These are phyloP conservation scores for Penicillium sp. DNA, from an alignment of 2,329 filamentous ascomycete species.

Conservation along the genomic window DNA sequence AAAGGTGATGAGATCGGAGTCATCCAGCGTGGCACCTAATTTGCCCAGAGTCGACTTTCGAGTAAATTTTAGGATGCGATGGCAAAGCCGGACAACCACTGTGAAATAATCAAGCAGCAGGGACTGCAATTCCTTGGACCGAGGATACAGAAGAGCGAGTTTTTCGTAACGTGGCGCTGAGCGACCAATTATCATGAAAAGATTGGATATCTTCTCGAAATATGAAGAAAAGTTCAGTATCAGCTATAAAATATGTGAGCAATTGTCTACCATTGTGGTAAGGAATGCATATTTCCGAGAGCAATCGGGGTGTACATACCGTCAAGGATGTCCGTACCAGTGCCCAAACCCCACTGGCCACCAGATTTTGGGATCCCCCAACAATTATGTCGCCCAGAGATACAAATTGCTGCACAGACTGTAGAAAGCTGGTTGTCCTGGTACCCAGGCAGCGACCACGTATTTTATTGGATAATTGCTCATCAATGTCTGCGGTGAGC, in stretches of 20 bases:
- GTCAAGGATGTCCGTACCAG: slow-evolving; percentile 44
- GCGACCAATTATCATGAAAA: slow-evolving; percentile 46
- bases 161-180: slow-evolving; percentile 42
- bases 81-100: slow-evolving; percentile 42
- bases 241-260: slow-evolving; percentile 18
- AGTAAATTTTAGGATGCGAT: slow-evolving; percentile 33
- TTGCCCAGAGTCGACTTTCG: slow-evolving; percentile 34
- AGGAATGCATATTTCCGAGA: neutral
- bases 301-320: slow-evolving; percentile 28
- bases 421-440: slow-evolving; percentile 43
- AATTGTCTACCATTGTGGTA: neutral
- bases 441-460: slow-evolving; percentile 41
- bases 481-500: slow-evolving; percentile 43
- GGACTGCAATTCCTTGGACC: slow-evolving; percentile 37
- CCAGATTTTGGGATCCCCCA: slow-evolving; percentile 46
- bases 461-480: slow-evolving; percentile 3
- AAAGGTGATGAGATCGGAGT: slow-evolving; percentile 25
- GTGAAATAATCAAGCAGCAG: slow-evolving; percentile 45
- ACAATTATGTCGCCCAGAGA: slow-evolving; percentile 43
- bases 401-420: slow-evolving; percentile 46
- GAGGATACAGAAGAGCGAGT: slow-evolving; percentile 42
- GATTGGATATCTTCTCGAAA: slow-evolving; percentile 40
- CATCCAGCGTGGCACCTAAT: slow-evolving; percentile 32
- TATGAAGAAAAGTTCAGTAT: slow-evolving; percentile 31
- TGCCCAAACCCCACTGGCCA: slow-evolving; percentile 49